phyloP scores from a whole-genome alignment of 305 asterid species.

The Fraxinus paxiana region DNA sequence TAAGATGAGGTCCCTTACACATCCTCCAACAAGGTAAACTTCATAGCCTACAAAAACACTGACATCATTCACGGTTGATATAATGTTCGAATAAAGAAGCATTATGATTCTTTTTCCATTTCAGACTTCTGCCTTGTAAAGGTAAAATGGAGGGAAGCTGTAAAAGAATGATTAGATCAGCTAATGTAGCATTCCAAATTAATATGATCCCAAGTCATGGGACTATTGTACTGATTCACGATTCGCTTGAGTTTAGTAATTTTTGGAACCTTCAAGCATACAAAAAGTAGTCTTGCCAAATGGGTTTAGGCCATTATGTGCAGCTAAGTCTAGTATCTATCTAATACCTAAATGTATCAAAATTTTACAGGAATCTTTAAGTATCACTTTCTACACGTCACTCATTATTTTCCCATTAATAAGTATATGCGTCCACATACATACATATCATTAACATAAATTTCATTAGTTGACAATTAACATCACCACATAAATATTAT shows the following conservation, averaged over 20 bases:
- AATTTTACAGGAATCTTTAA: background rate
- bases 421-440: background rate
- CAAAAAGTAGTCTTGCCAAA: background rate
- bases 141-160: background rate
- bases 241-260: background rate
- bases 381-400: background rate
- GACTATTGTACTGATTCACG: background rate
- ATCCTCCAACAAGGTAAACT: slow-evolving; percentile 95
- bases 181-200: background rate
- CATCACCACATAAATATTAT: background rate
- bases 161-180: background rate
- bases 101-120: background rate
- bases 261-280: background rate
- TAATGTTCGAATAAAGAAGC: background rate
- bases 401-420: background rate
- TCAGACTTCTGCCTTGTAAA: background rate
- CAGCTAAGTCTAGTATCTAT: background rate
- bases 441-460: background rate
- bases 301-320: background rate
- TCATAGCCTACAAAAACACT: slow-evolving; percentile 56
- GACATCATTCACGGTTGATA: background rate
- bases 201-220: background rate
- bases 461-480: background rate
- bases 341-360: background rate
- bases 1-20: slow-evolving; percentile 83